Conservation (phyloP, 306 rosid genomes). For the Cicer cuneatum region DNA sequence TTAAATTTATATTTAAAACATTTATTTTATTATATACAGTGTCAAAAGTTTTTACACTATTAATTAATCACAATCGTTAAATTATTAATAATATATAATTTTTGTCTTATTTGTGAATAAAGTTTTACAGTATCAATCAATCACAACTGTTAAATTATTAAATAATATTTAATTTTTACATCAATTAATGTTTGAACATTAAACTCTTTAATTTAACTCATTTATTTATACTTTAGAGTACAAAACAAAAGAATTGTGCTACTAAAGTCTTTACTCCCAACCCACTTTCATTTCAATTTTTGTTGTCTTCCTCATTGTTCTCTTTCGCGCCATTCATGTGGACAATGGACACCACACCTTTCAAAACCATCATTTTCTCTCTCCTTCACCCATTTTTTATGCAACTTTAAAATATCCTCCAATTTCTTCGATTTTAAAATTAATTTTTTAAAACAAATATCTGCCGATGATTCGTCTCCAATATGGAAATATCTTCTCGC, state of each 20-base stretch:
- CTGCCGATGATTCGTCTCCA: background rate
- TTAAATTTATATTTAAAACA: no score
- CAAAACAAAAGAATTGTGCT: constrained; percentile 13
- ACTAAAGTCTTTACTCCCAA: constrained; percentile 40
- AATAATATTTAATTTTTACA: no score
- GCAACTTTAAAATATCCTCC: constrained; percentile 1
- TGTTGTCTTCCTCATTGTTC: constrained; percentile 20
- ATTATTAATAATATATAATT: no score
- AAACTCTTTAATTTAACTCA: no score
- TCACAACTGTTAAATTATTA: no score
- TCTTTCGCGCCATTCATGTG: constrained; percentile 43
- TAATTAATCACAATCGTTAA: no score
- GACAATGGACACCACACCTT: constrained; percentile 41
- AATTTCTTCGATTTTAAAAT: background rate
- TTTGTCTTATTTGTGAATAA: no score
- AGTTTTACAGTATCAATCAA: no score
- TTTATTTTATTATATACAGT: no score
- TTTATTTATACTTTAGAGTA: no score
- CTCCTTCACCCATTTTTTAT: constrained; percentile 2
- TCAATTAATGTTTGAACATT: no score
- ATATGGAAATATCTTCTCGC: constrained; percentile 18
- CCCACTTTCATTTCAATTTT: constrained; percentile 39
- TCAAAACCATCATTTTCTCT: constrained; percentile 37
- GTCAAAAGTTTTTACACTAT: no score
- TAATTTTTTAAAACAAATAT: constrained; percentile 25